Evolutionary conservation across 768 basidiomycete species (phyloP), one percentile per base, ranked within the genome.

Genomic region (Coprinopsis sp.): DNA sequence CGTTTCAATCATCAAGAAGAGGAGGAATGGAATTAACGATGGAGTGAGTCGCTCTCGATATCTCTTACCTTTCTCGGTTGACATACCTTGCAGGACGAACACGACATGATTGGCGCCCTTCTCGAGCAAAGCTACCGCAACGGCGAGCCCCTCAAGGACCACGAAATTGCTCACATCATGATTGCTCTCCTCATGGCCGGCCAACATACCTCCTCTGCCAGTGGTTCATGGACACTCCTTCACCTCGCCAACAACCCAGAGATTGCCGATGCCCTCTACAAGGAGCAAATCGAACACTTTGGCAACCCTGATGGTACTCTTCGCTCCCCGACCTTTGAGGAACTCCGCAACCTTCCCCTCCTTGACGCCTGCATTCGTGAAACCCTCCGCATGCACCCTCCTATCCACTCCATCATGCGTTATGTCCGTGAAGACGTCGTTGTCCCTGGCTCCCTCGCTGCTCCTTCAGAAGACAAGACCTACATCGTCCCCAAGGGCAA

Each of bases 131-230:
- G 71, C 41, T 98, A 99, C 69, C 87, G 88, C 52, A 75, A 79
- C 55, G 96, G 96, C 46, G 73, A 76, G 36, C 60, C 73, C 2
- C 74, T 98, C 31, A 77, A 74, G 51, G 93, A 99, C 60, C 84
- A 87, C 54, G 91, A 98, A 64, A 87, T 98, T 50, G 93, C 96
- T 0, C 96, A 98, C 62, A 94, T 99, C 61, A 83, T 99, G 86
- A 99, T 97, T 58, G 96, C 96, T 13, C 79, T 99, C 37, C 82
- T 99, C 53, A 98, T 99, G 96, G 96, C 96, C 34, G 96, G 96
- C 30, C 96, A 99, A 69, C 96, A 99, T 67, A 99, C 96, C 0
- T 91, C 88, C 56, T 96, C 96, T 12, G 85, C 96, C 2, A 86
- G 91, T 18, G 83, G 83, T 25, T 85, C 92, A 8, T 99, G 96